Base-by-base conservation (phyloP, 495 filamentous ascomycete species). In the Astrothelium macrocarpum region DNA sequence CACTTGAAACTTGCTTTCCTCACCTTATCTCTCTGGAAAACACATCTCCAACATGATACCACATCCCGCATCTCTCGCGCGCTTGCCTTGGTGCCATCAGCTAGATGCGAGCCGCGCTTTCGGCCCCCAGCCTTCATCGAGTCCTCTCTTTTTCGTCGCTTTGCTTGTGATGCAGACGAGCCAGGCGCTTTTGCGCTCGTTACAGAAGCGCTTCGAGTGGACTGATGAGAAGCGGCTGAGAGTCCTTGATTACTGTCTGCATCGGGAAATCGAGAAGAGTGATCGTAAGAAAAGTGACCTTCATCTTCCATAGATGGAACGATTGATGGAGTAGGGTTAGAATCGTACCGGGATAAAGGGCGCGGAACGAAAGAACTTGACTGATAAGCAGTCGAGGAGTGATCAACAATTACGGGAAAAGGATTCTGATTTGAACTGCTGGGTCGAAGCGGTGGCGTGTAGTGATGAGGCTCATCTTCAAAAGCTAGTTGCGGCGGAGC, bases 51-150 rank as follows among this genome's bases (percentile, higher is more conserved):
- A 56, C 49, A 56, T 29, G 49, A 56, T 11, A 56, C 49, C 7
- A 56, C 49, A 25, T 56, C 49, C 29, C 49, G 49, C 49, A 56
- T 56, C 49, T 56, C 49, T 56, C 49, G 49, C 25, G 49, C 49
- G 25, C 49, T 56, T 0, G 49, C 49, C 20, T 56, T 56, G 23
- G 49, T 56, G 25, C 25, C 25, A 56, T 56, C 49, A 3, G 49
- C 49, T 25, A 56, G 20, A 16, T 56, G 49, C 11, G 49, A 56
- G n/a, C 49, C 49, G 25, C 49, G 49, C 49, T 56, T 56, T 56
- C 49, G 49, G 7, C 49, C 49, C 9, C 49, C 49, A 56, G 49
- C 49, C 25, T 56, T 56, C 5, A 56, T 56, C 12, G 49, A 56
- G 16, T 56, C 25, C 20, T 56, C 23, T 29, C 49, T 56, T 29